phyloP scores from a whole-genome alignment of 148 eudicot genomes.

The Fagopyrum esculentum region DNA sequence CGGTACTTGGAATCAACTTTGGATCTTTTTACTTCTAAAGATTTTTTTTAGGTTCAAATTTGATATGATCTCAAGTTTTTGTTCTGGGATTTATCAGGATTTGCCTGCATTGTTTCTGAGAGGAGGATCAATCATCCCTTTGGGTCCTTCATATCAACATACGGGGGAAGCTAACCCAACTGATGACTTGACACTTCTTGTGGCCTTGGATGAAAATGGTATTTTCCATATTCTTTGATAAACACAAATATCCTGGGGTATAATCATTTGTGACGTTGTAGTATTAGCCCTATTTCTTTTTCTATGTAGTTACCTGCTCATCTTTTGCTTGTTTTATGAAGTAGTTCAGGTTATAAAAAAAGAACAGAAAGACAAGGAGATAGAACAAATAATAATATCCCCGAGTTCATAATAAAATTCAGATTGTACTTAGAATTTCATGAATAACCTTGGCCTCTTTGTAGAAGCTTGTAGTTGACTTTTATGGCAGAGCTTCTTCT shows the following conservation, averaged over 20 bases:
- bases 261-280: no score
- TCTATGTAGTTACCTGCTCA: no score
- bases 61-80: neutral
- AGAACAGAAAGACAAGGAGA: no score
- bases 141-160: slow-evolving; percentile 66
- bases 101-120: slow-evolving; percentile 68
- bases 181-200: slow-evolving; percentile 73
- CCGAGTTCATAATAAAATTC: no score
- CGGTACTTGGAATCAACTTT: slow-evolving; percentile 35
- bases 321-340: no score
- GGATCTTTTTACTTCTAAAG: neutral
- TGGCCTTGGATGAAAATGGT: slow-evolving; percentile 89
- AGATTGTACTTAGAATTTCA: no score
- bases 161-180: slow-evolving; percentile 67
- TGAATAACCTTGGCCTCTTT: no score
- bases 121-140: slow-evolving; percentile 88
- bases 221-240: slow-evolving; percentile 14
- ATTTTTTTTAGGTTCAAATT: neutral
- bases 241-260: neutral
- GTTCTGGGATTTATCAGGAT: slow-evolving; percentile 37
- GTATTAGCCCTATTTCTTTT: no score
- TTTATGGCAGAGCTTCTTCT: no score
- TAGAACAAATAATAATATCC: no score
- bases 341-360: no score
- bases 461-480: no score